phyloP scores from a whole-genome alignment of 2,329 filamentous ascomycete species.

The Trichoderma sp. region DNA sequence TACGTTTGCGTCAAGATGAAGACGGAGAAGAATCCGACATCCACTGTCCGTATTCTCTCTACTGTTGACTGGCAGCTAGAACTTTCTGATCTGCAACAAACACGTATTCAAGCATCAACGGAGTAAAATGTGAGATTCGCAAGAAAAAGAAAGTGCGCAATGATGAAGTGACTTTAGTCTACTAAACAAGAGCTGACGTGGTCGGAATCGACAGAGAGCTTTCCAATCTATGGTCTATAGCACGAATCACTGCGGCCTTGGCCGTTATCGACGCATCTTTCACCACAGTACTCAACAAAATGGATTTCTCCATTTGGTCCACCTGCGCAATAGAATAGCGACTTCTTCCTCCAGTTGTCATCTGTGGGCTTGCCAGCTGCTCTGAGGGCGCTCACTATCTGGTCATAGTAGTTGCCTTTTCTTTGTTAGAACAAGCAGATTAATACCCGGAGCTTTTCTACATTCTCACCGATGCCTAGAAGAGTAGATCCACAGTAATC shows the following conservation, averaged over 20 bases:
- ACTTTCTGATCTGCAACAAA: too few relatives aligned
- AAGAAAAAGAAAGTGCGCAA: too few relatives aligned
- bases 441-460: neutral
- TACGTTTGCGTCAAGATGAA: neutral
- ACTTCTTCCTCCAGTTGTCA: neutral
- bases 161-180: too few relatives aligned
- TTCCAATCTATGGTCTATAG: neutral
- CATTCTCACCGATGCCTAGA: neutral
- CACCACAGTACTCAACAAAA: neutral
- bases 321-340: neutral
- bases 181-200: too few relatives aligned
- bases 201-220: neutral
- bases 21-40: too few relatives aligned
- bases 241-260: neutral
- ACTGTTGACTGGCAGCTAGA: too few relatives aligned
- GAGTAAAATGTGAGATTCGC: too few relatives aligned
- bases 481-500: neutral
- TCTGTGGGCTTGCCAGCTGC: neutral
- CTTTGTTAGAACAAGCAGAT: neutral
- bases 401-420: neutral
- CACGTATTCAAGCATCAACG: too few relatives aligned
- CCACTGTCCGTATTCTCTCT: too few relatives aligned
- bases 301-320: neutral
- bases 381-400: neutral
- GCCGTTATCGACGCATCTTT: neutral